Percentiles rank a stretch among this genome's conserved stretches.
Conservation (phyloP, 2,329 filamentous ascomycete genomes). For the Colletotrichum sp. region DNA sequence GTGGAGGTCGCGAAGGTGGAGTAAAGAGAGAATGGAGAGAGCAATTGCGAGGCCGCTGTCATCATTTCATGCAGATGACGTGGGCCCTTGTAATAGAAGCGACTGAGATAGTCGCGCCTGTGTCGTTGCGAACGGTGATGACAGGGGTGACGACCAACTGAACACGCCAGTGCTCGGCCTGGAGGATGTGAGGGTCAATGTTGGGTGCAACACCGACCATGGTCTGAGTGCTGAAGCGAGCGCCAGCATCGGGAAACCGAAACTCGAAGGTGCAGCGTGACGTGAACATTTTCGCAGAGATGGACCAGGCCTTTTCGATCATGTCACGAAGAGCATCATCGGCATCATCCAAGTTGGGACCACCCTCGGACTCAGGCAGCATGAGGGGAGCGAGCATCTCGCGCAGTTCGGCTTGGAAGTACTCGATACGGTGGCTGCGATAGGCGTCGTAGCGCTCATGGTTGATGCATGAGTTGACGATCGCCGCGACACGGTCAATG, state of each 20-base stretch:
- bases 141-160: constrained; percentile 59
- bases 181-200: constrained; percentile 46
- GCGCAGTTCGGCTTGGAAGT: constrained; percentile 48
- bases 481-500: constrained; percentile 39
- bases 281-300: constrained; percentile 53
- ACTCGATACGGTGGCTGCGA: constrained; percentile 29
- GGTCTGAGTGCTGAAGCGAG: constrained; percentile 52
- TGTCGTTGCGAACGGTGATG: constrained; percentile 59
- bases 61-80: constrained; percentile 49
- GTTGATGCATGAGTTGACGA: constrained; percentile 43
- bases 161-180: constrained; percentile 56
- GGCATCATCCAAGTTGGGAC: constrained; percentile 36
- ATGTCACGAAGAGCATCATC: constrained; percentile 48
- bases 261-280: constrained; percentile 50
- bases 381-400: constrained; percentile 43
- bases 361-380: constrained; percentile 32
- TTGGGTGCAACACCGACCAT: constrained; percentile 53
- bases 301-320: constrained; percentile 45
- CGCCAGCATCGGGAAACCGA: constrained; percentile 54
- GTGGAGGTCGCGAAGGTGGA: background rate
- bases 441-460: constrained; percentile 29
- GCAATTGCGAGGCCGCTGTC: background rate
- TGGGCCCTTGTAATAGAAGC: constrained; percentile 51
- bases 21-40: background rate
- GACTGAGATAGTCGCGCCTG: constrained; percentile 46